These are phyloP conservation scores for Colletotrichum sp. DNA, from an alignment of 2,329 filamentous ascomycete species.

Conservation along the genomic window DNA sequence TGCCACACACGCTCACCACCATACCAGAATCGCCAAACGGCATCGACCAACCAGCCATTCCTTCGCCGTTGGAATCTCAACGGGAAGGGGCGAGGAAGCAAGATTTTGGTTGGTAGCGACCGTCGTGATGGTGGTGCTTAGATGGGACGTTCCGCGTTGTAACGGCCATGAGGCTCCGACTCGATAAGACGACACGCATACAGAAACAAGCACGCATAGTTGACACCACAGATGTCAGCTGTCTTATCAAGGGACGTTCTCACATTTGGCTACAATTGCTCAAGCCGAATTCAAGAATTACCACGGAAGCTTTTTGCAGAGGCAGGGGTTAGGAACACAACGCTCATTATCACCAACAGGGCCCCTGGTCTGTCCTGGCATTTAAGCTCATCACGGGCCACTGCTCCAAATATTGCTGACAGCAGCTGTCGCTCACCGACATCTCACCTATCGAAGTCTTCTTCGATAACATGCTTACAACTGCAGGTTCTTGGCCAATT, in stretches of 20 bases:
- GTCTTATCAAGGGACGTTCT: background rate
- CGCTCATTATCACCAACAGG: background rate
- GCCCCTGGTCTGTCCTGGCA: background rate
- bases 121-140: background rate
- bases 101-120: background rate
- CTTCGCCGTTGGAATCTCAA: background rate
- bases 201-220: background rate
- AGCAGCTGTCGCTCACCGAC: background rate
- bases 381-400: conserved; percentile 12
- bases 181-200: background rate
- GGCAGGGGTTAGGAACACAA: background rate
- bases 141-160: background rate
- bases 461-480: background rate
- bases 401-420: background rate
- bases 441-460: background rate
- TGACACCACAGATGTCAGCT: background rate
- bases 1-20: background rate
- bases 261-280: background rate
- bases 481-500: background rate
- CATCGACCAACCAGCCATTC: background rate
- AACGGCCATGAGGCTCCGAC: background rate
- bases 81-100: background rate
- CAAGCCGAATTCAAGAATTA: background rate
- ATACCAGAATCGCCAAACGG: background rate
- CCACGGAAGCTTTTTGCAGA: background rate